Evolutionary conservation across 768 basidiomycete genomes (phyloP).

Genomic region (Tricholomella constricta): DNA sequence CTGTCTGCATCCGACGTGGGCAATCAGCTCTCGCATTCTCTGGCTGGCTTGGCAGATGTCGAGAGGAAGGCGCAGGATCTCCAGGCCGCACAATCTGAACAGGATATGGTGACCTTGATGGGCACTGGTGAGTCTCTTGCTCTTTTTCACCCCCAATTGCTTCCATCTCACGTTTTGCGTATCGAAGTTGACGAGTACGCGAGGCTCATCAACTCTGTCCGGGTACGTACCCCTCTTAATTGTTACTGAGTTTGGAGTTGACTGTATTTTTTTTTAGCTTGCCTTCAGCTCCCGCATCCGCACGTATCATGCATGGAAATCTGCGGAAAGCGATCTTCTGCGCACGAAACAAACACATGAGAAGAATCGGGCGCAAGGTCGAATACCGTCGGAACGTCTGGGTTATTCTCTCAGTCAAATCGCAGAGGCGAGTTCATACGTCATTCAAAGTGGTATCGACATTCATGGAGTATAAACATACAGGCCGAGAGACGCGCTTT

Average conservation of each 20-base stretch:
- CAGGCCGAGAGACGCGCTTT: constrained; percentile 85
- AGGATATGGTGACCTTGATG: constrained; percentile 81
- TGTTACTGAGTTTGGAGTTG: neutral
- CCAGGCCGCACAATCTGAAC: constrained; percentile 73
- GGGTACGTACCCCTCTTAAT: constrained; percentile 48
- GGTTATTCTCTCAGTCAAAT: constrained; percentile 78
- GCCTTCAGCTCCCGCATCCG: constrained; percentile 89
- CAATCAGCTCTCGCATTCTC: constrained; percentile 66
- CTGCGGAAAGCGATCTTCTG: constrained; percentile 70
- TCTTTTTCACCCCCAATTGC: neutral
- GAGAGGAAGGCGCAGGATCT: constrained; percentile 73
- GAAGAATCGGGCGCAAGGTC: constrained; percentile 76
- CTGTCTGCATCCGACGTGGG: constrained; percentile 78
- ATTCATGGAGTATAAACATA: neutral
- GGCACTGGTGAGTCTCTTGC: constrained; percentile 54
- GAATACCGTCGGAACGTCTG: constrained; percentile 67
- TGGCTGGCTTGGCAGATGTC: constrained; percentile 73
- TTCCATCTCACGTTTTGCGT: constrained; percentile 10
- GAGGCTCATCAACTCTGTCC: constrained; percentile 84
- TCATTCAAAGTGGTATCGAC: neutral
- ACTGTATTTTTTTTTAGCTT: constrained; percentile 45
- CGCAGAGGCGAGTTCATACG: constrained; percentile 60
- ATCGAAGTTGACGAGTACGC: constrained; percentile 85
- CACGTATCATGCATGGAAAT: constrained; percentile 79
- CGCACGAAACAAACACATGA: constrained; percentile 80